Evolutionary conservation across 2,329 filamentous ascomycete genomes (phyloP), one percentile per base, ranked within the genome.

Genomic region (Talaromyces sp.): DNA sequence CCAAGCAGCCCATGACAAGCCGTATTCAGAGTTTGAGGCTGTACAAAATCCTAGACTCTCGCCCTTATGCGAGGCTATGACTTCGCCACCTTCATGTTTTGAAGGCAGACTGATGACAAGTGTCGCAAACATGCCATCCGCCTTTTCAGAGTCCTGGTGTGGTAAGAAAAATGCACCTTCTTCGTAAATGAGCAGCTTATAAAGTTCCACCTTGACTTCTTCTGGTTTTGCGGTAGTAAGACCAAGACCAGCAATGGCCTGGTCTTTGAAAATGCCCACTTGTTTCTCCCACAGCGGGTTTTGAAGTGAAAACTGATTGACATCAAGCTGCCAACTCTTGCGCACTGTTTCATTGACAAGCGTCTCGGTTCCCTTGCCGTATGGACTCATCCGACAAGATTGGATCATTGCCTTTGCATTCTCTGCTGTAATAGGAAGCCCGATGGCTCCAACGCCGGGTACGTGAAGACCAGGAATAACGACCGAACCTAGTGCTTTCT

Each of bases 171-270:
- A 81, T 3, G 81, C 80, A 0, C 82, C 83, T 61, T 81, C 75
- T 60, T 82, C 81, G 69, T 85, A 85, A 2, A 85, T 69, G 3
- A 84, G 71, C 72, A 85, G 74, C 67, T 84, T 85, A 70, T 82
- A 79, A 1, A 79, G 69, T 56, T 82, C 72, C 1, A 78, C 78
- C 8, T 1, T 60, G 68, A 59, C 80, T 69, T 50, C 50, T 16
- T 43, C 47, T 27, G 45, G 24, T 16, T 43, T 19, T 39, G 57
- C 56, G 7, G 50, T 22, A 19, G 47, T 27, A 47, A 60, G 61
- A 1, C 78, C 79, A 10, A 83, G 70, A 0, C 73, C 66, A 2
- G 66, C 24, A 2, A 72, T 70, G 1, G 56, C 60, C 8, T 58
- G 2, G 1, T 41, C 3, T 52, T 60, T 22, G 11, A 62, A 39